phyloP scores from a whole-genome alignment of 768 basidiomycete species.

The Hypsizygus marmoreus region DNA sequence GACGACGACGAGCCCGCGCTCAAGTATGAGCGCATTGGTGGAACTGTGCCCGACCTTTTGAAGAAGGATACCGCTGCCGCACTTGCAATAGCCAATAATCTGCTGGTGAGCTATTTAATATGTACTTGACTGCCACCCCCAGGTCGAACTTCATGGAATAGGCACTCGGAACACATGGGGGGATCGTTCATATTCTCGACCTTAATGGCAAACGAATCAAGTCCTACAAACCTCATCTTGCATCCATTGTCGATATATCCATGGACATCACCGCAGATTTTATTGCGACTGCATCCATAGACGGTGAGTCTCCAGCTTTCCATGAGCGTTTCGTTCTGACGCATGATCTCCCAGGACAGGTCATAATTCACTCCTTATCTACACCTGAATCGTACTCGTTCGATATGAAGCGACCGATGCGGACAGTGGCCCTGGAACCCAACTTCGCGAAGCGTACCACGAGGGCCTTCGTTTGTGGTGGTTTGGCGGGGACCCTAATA shows the following conservation, averaged over 20 bases:
- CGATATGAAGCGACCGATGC: conserved; percentile 91
- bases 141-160: conserved; percentile 31
- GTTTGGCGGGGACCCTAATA: conserved; percentile 85
- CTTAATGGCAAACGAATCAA: conserved; percentile 80
- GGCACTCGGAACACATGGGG: conserved; percentile 91
- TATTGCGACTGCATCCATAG: conserved; percentile 89
- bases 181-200: conserved; percentile 87
- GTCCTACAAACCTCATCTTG: conserved; percentile 87
- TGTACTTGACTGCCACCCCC: conserved; percentile 5
- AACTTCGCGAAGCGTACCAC: conserved; percentile 78
- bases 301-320: conserved; percentile 60
- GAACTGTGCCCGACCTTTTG: conserved; percentile 72
- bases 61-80: conserved; percentile 90
- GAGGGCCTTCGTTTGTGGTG: conserved; percentile 86
- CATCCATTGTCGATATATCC: conserved; percentile 82
- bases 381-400: conserved; percentile 81
- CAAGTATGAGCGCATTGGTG: conserved; percentile 85
- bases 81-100: conserved; percentile 70
- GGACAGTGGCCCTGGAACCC: conserved; percentile 88
- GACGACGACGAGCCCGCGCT: conserved; percentile 91
- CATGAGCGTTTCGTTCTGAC: conserved; percentile 16
- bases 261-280: conserved; percentile 87
- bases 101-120: conserved; percentile 50
- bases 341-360: conserved; percentile 68
- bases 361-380: conserved; percentile 81